A percentile compares a stretch with the other conserved stretches of the same genome.
phyloP scores from a whole-genome alignment of 768 basidiomycete species.

The Lactarius psammicola region DNA sequence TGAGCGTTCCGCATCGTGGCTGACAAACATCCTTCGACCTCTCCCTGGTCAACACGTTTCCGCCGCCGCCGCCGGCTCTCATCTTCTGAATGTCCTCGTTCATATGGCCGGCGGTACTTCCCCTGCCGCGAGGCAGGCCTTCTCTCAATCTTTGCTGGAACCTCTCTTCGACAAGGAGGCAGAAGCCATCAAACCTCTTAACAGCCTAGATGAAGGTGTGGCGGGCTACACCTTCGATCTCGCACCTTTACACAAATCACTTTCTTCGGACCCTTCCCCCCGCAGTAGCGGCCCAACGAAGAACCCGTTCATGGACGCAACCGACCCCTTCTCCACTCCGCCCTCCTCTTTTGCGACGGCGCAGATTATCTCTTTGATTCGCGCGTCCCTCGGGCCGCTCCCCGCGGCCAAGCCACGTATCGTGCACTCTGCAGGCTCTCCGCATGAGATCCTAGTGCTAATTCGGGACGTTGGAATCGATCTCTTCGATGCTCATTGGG shows the following conservation, averaged over 20 bases:
- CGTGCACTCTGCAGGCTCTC: slow-evolving; percentile 51
- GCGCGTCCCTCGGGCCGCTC: slow-evolving; percentile 57
- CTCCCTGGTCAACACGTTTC: slow-evolving; percentile 22
- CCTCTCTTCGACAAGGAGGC: slow-evolving; percentile 55
- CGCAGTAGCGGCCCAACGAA: not conserved
- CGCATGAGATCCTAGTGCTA: slow-evolving; percentile 73
- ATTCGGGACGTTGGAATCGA: slow-evolving; percentile 68
- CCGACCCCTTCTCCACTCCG: slow-evolving; percentile 12
- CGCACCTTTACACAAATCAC: slow-evolving; percentile 43
- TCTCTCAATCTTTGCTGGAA: slow-evolving; percentile 58
- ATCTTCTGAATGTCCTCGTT: slow-evolving; percentile 54
- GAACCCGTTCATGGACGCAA: not conserved
- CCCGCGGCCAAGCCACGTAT: slow-evolving; percentile 61
- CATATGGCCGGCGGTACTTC: slow-evolving; percentile 66
- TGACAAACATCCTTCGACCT: slow-evolving; percentile 50
- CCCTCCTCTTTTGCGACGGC: slow-evolving; percentile 14
- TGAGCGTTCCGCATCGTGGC: slow-evolving; percentile 66
- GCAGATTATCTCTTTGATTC: slow-evolving; percentile 45
- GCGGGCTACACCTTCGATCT: slow-evolving; percentile 72
- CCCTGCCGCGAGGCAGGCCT: slow-evolving; percentile 57
- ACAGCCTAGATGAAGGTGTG: slow-evolving; percentile 64
- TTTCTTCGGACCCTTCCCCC: slow-evolving; percentile 26
- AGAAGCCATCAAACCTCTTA: slow-evolving; percentile 49
- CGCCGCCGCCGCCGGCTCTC: slow-evolving; percentile 16
- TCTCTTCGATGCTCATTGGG: slow-evolving; percentile 74